These are phyloP conservation scores for Asterophora parasitica DNA, from an alignment of 768 basidiomycete genomes.

Conservation along the genomic window DNA sequence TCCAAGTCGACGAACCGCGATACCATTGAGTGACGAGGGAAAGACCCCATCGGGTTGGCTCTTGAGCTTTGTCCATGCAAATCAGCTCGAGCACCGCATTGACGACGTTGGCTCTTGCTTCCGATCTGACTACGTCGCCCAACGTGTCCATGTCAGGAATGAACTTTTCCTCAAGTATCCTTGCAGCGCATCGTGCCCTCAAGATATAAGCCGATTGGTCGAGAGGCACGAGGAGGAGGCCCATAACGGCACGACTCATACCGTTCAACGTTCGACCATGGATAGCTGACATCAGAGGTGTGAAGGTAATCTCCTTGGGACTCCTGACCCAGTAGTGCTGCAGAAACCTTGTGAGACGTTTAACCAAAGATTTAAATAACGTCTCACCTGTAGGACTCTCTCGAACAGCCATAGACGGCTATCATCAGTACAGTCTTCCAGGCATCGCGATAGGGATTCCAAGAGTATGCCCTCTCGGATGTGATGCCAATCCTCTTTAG, in stretches of 20 bases:
- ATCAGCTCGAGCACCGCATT: conserved; percentile 39
- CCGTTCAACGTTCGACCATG: conserved; percentile 41
- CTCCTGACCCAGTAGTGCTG: conserved; percentile 49
- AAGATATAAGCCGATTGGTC: conserved; percentile 14
- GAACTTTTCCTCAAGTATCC: conserved; percentile 39
- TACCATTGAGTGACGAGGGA: conserved; percentile 36
- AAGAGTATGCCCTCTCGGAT: conserved; percentile 36
- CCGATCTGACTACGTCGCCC: conserved; percentile 21
- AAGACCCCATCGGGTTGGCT: conserved; percentile 26
- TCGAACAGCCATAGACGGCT: conserved; percentile 49
- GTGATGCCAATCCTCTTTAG: conserved; percentile 28
- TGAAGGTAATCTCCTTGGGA: conserved; percentile 27
- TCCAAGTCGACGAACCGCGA: conserved; percentile 35
- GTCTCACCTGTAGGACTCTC: conserved; percentile 43
- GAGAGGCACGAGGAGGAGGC: conserved; percentile 16
- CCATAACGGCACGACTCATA: conserved; percentile 24
- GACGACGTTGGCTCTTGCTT: conserved; percentile 35
- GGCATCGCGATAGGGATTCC: conserved; percentile 45
- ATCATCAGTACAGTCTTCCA: conserved; percentile 42
- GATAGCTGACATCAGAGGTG: conserved; percentile 42
- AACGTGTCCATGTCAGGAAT: conserved; percentile 46
- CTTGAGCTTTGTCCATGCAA: conserved; percentile 22
- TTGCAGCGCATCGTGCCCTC: conserved; percentile 28
- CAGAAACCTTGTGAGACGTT: not conserved
- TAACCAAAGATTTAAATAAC: not conserved